A percentile compares a stretch with the other conserved stretches of the same genome.
These are phyloP conservation scores for Yarrowia sp. DNA, from an alignment of 805 yeast genomes.

Conservation along the genomic window DNA sequence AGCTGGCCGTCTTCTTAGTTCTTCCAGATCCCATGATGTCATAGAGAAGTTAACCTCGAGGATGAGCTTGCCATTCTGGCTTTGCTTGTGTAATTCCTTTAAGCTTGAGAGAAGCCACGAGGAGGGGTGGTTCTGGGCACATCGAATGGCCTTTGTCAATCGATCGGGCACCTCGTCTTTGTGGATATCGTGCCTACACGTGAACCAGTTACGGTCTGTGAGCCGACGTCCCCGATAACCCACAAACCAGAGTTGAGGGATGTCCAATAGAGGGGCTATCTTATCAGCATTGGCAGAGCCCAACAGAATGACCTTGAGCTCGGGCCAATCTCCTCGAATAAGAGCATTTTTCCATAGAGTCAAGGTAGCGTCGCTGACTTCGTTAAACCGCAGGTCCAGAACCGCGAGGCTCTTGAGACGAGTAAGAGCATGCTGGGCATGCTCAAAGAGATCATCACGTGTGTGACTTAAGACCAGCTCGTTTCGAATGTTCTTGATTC, in stretches of 20 bases:
- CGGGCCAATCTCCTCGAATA: conserved; percentile 25
- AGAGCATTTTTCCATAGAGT: conserved; percentile 20
- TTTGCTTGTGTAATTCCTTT: conserved; percentile 11
- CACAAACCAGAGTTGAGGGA: conserved; percentile 20
- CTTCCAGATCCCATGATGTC: conserved; percentile 14
- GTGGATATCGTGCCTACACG: not conserved
- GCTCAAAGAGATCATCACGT: conserved; percentile 11
- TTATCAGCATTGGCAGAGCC: conserved; percentile 10
- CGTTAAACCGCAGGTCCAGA: conserved; percentile 8
- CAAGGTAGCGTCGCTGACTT: conserved; percentile 4
- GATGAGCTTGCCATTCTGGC: conserved; percentile 10
- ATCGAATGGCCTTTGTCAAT: conserved; percentile 7
- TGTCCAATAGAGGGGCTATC: not conserved
- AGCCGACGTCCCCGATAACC: conserved; percentile 17
- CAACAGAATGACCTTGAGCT: not conserved
- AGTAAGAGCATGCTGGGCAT: conserved; percentile 1
- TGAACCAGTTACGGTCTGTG: conserved; percentile 15
- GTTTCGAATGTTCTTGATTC: not conserved
- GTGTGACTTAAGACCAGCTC: conserved; percentile 20
- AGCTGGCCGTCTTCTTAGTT: conserved; percentile 6
- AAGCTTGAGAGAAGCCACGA: conserved; percentile 28
- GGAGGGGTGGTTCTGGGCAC: conserved; percentile 22
- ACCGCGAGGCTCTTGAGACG: conserved; percentile 1
- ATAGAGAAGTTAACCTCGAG: conserved; percentile 16
- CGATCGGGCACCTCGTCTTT: conserved; percentile 5